These are phyloP conservation scores for Klebsormidium nitens DNA, from an alignment of 139 green algal species.

Conservation along the genomic window DNA sequence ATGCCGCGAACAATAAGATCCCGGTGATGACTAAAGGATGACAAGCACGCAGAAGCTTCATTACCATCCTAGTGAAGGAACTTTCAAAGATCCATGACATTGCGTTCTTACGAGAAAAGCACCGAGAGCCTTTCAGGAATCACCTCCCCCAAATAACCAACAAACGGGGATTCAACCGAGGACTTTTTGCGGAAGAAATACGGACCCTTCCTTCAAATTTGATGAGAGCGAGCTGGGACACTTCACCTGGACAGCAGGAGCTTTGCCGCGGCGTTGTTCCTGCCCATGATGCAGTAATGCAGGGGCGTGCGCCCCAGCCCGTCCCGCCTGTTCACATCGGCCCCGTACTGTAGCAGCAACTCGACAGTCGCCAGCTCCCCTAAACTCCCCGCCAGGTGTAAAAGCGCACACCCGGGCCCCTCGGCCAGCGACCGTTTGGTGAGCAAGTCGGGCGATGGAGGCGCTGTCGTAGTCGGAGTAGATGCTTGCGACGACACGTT, in stretches of 20 bases:
- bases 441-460: no score
- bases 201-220: no score
- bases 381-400: conserved; percentile 20
- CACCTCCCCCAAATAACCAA: no score
- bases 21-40: no score
- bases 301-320: conserved; percentile 18
- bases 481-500: not conserved
- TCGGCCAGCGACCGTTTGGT: not conserved
- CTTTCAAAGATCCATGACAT: no score
- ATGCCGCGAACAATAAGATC: no score
- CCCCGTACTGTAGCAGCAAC: conserved; percentile 32
- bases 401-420: conserved; percentile 11
- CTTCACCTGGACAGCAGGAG: conserved; percentile 1
- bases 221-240: conserved; percentile 2
- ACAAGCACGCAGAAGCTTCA: no score
- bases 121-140: no score
- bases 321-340: conserved; percentile 22
- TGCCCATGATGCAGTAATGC: conserved; percentile 2
- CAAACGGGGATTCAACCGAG: no score
- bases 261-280: not conserved
- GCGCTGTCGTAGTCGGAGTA: not conserved
- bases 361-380: conserved; percentile 22
- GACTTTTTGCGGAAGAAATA: no score
- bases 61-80: no score
- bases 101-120: no score